Evolutionary conservation across 768 basidiomycete species (phyloP).

Genomic region (Boletus sensibilis): DNA sequence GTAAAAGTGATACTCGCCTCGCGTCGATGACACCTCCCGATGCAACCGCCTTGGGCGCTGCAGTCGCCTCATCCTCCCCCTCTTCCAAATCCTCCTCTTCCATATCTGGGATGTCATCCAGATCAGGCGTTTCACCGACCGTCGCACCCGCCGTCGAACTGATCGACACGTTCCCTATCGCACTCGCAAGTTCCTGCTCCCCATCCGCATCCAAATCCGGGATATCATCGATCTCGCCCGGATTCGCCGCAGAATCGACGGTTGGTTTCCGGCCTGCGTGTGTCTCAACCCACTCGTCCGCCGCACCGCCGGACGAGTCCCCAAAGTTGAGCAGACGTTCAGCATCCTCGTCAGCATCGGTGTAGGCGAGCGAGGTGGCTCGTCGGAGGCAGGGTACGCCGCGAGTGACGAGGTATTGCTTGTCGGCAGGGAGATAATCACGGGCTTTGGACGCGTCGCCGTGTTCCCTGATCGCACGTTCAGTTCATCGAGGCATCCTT

Average conservation of each 20-base stretch:
- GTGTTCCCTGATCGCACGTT: slow-evolving; percentile 66
- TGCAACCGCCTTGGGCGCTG: slow-evolving; percentile 48
- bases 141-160: slow-evolving; percentile 34
- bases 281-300: slow-evolving; percentile 98
- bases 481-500: neutral
- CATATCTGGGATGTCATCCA: slow-evolving; percentile 99
- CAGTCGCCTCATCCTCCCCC: slow-evolving; percentile 84
- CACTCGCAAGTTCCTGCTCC: slow-evolving; percentile 42
- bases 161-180: slow-evolving; percentile 48
- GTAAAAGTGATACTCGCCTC: slow-evolving; percentile 40
- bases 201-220: slow-evolving; percentile 84
- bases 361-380: slow-evolving; percentile 89
- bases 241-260: slow-evolving; percentile 53
- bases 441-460: slow-evolving; percentile 83
- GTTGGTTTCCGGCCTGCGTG: slow-evolving; percentile 75
- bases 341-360: slow-evolving; percentile 94
- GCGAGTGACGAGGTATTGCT: slow-evolving; percentile 94
- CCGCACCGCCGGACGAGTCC: slow-evolving; percentile 53
- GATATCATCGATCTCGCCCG: slow-evolving; percentile 77
- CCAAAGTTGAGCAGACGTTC: slow-evolving; percentile 88
- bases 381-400: slow-evolving; percentile 97
- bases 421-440: slow-evolving; percentile 92
- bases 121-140: slow-evolving; percentile 71
- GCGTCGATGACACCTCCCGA: slow-evolving; percentile 42
- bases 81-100: slow-evolving; percentile 91